A percentile compares a stretch with the other conserved stretches of the same genome.
Evolutionary conservation across 75 land plant species (phyloP).

Genomic region (Sequoia sempervirens): DNA sequence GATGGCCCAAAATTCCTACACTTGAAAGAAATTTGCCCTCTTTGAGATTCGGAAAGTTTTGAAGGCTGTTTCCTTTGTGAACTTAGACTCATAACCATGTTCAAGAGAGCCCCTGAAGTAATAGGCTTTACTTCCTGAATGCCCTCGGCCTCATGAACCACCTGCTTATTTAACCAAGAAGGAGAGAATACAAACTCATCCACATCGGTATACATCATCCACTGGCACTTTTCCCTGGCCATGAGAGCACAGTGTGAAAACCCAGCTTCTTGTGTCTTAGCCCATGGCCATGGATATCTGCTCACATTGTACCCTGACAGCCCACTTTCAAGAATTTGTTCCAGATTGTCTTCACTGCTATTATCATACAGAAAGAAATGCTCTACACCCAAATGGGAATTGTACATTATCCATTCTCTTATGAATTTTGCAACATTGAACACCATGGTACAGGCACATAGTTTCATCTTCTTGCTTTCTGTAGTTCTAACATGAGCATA

Average conservation of each 20-base stretch:
- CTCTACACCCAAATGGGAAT: conserved; percentile 31
- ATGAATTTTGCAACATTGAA: conserved; percentile 32
- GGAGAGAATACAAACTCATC: conserved; percentile 34
- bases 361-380: conserved; percentile 37
- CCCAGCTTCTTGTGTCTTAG: conserved; percentile 47
- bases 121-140: neutral
- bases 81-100: neutral
- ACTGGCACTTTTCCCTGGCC: conserved; percentile 22
- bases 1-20: conserved; percentile 46
- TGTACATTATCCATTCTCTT: conserved; percentile 37
- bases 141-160: neutral
- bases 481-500: neutral
- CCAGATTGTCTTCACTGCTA: conserved; percentile 39
- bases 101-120: neutral
- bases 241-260: conserved; percentile 34
- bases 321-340: conserved; percentile 10
- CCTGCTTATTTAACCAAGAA: neutral
- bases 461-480: conserved; percentile 2
- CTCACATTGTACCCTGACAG: conserved; percentile 19
- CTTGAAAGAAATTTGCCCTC: conserved; percentile 26
- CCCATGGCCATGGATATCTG: conserved; percentile 36
- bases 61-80: neutral
- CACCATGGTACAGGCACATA: conserved; percentile 50
- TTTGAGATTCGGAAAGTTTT: neutral
- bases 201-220: conserved; percentile 35